Evolutionary conservation across 139 green algal species (phyloP), one percentile per base, ranked within the genome.

Genomic region (Yamagishiella unicocca): DNA sequence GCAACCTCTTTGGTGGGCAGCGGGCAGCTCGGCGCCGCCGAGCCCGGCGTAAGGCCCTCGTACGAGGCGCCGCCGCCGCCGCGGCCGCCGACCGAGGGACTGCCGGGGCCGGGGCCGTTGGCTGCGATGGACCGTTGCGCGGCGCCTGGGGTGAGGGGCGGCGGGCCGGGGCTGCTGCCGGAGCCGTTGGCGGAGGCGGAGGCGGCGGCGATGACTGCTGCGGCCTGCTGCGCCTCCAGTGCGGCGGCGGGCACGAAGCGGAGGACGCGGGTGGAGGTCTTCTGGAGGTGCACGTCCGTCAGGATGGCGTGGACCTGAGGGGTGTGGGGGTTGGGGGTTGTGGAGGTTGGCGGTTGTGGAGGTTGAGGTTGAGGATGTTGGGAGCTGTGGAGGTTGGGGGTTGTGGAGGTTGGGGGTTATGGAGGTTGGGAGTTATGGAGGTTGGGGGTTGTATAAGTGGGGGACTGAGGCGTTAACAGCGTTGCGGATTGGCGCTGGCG

Each of bases 271-370:
- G 80, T 78, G 40, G 80, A 86, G 62, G 62, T 77, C 64, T 77
- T 86, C 80, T 86, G 80, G 29, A 86, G 80, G 45, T 86, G 80
- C 27, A 86, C 80, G 80, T 86, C 80, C 4, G 80, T 86, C 2
- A 86, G 80, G 43, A 86, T 86, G 80, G 80, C 80, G 27, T 86
- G 80, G 22, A 86, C 80, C 80, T 86, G 80, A 37, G 61, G 10
- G 43, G 29, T 12, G 64, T 12, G 64, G 35, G 10, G 29, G 64
- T 72, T 33, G n/a, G 64, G 9, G 64, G n/a, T 33, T 72, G 5
- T n/a, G 64, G 64, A 6, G 9, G n/a, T 33, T 72, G 9, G 19
- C 27, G 64, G 64, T 72, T 33, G 9, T n/a, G n/a, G n/a, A n/a
- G n/a, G n/a, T n/a, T n/a, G n/a, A n/a, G n/a, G n/a, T n/a, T n/a